Evolutionary conservation across 345 rosid genomes (phyloP).

Genomic region (Aquilaria sinensis): DNA sequence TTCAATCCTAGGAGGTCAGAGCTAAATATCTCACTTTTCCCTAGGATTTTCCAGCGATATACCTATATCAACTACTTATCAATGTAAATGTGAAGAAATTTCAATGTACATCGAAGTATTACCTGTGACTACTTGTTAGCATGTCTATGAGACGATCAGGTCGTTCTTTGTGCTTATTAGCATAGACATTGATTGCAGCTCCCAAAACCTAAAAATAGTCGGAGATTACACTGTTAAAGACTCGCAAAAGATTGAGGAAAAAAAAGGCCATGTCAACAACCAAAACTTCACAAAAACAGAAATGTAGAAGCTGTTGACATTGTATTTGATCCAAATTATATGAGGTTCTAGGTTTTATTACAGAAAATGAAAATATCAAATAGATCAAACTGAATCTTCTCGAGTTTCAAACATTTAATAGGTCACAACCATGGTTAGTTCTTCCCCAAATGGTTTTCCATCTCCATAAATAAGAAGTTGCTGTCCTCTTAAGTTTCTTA

Average conservation of each 20-base stretch:
- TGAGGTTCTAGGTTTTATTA: not conserved
- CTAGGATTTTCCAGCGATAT: no score
- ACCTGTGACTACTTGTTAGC: slow-evolving; percentile 98
- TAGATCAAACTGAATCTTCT: no score
- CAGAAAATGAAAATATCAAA: not conserved
- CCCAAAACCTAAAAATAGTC: slow-evolving; percentile 68
- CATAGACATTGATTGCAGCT: slow-evolving; percentile 92
- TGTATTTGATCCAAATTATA: no score
- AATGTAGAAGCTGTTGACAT: not conserved
- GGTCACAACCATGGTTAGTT: no score
- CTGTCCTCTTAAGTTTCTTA: no score
- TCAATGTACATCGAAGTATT: slow-evolving; percentile 9
- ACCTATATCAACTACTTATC: no score
- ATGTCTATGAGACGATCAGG: slow-evolving; percentile 97
- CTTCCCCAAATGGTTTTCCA: no score
- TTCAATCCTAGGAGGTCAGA: no score
- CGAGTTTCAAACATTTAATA: no score
- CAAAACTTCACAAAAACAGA: not conserved
- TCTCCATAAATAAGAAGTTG: no score
- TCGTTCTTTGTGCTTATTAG: slow-evolving; percentile 93
- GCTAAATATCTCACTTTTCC: no score
- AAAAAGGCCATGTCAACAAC: not conserved
- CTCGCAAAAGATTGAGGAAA: not conserved
- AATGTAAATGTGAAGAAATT: no score
- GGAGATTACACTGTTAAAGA: slow-evolving; percentile 11